A percentile compares a stretch with the other conserved stretches of the same genome.
These are phyloP conservation scores for Zymoseptoria crescenta DNA, from an alignment of 2,329 filamentous ascomycete genomes.

Conservation along the genomic window DNA sequence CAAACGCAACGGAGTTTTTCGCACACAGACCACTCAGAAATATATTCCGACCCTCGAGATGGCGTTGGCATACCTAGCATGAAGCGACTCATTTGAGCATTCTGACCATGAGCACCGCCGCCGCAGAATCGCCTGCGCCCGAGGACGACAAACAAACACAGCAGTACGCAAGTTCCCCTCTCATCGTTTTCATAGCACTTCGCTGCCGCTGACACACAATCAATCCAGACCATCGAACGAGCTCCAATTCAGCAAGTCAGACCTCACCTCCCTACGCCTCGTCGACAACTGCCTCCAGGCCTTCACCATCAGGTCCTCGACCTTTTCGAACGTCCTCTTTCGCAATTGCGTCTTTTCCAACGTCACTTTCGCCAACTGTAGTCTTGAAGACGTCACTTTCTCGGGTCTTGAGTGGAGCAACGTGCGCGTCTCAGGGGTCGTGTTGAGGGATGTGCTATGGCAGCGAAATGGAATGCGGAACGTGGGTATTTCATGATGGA, in stretches of 20 bases:
- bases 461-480: conserved; percentile 1
- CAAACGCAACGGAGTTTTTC: background rate
- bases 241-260: background rate
- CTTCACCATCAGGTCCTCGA: conserved; percentile 2
- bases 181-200: background rate
- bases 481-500: background rate
- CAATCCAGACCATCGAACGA: background rate
- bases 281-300: conserved; percentile 5
- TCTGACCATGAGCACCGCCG: background rate
- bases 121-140: background rate
- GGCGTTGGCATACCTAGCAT: background rate
- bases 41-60: background rate
- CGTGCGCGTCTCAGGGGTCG: conserved; percentile 2
- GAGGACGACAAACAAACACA: background rate
- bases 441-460: conserved; percentile 3
- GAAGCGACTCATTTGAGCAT: background rate
- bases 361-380: conserved; percentile 5
- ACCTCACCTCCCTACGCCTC: conserved; percentile 3
- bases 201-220: background rate
- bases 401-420: conserved; percentile 3
- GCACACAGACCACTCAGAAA: background rate
- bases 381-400: conserved; percentile 8
- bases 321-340: conserved; percentile 4
- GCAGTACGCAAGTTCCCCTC: background rate
- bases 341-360: conserved; percentile 4